A percentile compares a stretch with the other conserved stretches of the same genome.
These are phyloP conservation scores for Acaromyces ingoldii DNA, from an alignment of 1,284 basidiomycete species.

Conservation along the genomic window DNA sequence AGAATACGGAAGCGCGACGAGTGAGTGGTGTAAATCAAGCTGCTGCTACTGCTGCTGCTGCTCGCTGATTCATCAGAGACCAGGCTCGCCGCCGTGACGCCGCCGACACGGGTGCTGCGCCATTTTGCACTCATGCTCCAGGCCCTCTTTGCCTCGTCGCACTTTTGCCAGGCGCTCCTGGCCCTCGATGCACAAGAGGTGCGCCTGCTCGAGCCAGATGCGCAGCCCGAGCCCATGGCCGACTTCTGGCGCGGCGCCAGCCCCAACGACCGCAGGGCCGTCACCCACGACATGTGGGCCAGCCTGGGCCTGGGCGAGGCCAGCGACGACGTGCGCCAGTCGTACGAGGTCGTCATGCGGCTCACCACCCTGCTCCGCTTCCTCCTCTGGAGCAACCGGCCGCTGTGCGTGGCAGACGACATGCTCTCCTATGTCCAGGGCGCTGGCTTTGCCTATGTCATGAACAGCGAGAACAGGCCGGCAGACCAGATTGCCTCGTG, in stretches of 20 bases:
- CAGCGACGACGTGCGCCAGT: background rate
- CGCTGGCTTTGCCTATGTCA: background rate
- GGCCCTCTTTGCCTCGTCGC: constrained; percentile 1
- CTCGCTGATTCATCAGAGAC: background rate
- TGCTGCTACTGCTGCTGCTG: too few relatives aligned
- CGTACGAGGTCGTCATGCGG: background rate
- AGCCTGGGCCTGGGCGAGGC: too few relatives aligned
- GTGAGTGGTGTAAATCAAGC: too few relatives aligned
- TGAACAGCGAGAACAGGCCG: constrained; percentile 1
- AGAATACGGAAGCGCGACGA: too few relatives aligned
- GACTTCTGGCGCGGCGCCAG: constrained; percentile 2
- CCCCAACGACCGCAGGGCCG: background rate
- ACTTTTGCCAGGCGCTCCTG: background rate
- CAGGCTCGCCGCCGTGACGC: background rate
- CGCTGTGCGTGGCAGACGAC: background rate
- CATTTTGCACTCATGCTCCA: background rate
- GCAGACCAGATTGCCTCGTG: background rate
- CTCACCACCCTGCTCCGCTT: background rate
- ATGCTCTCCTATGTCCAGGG: background rate
- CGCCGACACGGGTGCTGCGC: background rate
- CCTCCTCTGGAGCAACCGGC: background rate
- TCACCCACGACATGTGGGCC: too few relatives aligned
- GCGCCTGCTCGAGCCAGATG: background rate
- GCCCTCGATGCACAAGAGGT: background rate
- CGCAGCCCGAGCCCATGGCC: background rate